Conservation (phyloP, 306 rosid species). For the Medicago lupulina region DNA sequence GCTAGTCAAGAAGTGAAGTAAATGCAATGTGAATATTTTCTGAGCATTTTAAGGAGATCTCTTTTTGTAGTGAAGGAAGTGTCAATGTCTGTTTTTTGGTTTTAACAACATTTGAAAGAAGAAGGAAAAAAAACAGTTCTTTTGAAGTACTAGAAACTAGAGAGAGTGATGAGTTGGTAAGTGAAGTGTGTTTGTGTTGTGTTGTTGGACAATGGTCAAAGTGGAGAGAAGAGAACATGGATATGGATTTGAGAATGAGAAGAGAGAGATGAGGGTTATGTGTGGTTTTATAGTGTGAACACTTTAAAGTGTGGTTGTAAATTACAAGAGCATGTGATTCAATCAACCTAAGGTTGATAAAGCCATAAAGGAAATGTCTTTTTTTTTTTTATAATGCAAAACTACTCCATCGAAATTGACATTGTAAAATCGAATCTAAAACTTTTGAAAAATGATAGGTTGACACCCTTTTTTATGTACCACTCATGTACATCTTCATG, state of each 20-base stretch:
- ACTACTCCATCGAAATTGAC: too few relatives aligned
- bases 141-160: constrained; percentile 1
- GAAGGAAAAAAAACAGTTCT: background rate
- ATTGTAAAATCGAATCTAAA: too few relatives aligned
- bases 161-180: constrained; percentile 1
- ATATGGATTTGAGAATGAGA: constrained; percentile 42
- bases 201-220: constrained; percentile 68
- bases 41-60: constrained; percentile 59
- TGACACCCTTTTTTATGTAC: too few relatives aligned
- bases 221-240: constrained; percentile 23
- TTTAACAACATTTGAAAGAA: constrained; percentile 6
- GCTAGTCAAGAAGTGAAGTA: too few relatives aligned
- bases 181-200: constrained; percentile 20
- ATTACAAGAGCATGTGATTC: constrained; percentile 16
- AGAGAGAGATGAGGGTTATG: constrained; percentile 46
- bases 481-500: too few relatives aligned
- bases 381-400: too few relatives aligned
- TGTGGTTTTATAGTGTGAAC: constrained; percentile 53
- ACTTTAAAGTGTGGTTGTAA: constrained; percentile 38
- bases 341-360: background rate
- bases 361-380: too few relatives aligned
- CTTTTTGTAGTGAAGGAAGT: constrained; percentile 50
- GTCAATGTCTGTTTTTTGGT: constrained; percentile 54
- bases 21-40: constrained; percentile 32
- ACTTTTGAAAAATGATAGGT: too few relatives aligned